Evolutionary conservation across 192 early-diverging fungal species (phyloP).

Genomic region (Linnemannia schmuckeri): DNA sequence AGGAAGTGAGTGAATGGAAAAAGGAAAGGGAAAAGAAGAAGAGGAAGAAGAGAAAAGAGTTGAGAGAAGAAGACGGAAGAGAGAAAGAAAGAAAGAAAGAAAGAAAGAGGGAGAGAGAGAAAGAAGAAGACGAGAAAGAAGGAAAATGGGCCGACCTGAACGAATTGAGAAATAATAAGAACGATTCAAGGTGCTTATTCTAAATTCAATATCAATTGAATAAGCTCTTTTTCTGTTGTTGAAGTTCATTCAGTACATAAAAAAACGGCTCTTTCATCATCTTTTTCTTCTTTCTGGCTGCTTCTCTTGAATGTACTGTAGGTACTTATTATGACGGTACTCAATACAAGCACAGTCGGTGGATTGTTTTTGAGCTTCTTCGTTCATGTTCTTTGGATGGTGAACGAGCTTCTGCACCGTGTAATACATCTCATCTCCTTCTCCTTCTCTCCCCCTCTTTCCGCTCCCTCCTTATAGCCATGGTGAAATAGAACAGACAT

Average conservation of each 20-base stretch:
- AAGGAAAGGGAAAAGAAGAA: neutral
- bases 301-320: neutral
- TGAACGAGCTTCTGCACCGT: neutral
- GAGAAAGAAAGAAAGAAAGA: constrained; percentile 11
- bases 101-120: neutral
- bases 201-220: neutral
- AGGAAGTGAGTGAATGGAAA: constrained; percentile 2
- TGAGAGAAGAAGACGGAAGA: neutral
- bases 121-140: neutral
- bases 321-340: neutral
- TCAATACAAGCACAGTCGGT: neutral
- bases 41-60: neutral
- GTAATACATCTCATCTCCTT: neutral
- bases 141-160: constrained; percentile 19
- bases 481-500: too few species aligned
- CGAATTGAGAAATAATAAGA: too few species aligned
- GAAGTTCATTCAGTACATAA: neutral
- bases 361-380: neutral
- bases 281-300: neutral
- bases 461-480: too few species aligned
- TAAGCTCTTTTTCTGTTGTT: neutral
- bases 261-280: neutral
- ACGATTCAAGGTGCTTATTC: neutral
- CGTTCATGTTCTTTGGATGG: neutral
- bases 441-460: neutral